phyloP scores from a whole-genome alignment of 345 rosid species.

The Trapa incisa region DNA sequence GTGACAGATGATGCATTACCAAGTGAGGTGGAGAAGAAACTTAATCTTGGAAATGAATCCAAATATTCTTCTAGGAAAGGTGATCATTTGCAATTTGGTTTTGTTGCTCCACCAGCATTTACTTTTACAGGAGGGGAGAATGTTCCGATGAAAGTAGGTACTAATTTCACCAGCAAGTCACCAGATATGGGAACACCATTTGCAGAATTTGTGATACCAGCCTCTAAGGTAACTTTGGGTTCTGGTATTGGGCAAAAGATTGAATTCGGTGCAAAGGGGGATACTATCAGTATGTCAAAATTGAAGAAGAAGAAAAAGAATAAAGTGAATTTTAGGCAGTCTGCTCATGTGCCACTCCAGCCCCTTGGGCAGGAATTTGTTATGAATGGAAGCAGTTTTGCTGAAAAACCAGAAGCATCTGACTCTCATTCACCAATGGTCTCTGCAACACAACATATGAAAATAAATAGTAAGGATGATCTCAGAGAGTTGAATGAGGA shows the following conservation, averaged over 20 bases:
- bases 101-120: conserved; percentile 10
- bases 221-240: conserved; percentile 26
- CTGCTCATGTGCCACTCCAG: conserved; percentile 37
- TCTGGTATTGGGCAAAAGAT: conserved; percentile 34
- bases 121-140: conserved; percentile 17
- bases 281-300: conserved; percentile 24
- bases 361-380: conserved; percentile 36
- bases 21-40: conserved; percentile 45
- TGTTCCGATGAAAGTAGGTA: conserved; percentile 14
- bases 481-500: conserved; percentile 21
- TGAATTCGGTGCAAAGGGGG: conserved; percentile 55
- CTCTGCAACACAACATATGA: conserved; percentile 51
- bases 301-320: conserved; percentile 45
- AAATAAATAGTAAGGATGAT: conserved; percentile 34
- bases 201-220: conserved; percentile 49
- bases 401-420: conserved; percentile 38
- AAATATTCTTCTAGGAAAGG: conserved; percentile 21
- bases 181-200: conserved; percentile 18
- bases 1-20: conserved; percentile 31
- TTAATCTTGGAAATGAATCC: conserved; percentile 26
- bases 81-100: conserved; percentile 21
- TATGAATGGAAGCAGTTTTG: conserved; percentile 25
- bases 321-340: conserved; percentile 46
- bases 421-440: conserved; percentile 79
- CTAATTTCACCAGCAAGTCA: conserved; percentile 27